A percentile compares a stretch with the other conserved stretches of the same genome.
Evolutionary conservation across 2,329 filamentous ascomycete species (phyloP).

Genomic region (Botrytis tulipae): DNA sequence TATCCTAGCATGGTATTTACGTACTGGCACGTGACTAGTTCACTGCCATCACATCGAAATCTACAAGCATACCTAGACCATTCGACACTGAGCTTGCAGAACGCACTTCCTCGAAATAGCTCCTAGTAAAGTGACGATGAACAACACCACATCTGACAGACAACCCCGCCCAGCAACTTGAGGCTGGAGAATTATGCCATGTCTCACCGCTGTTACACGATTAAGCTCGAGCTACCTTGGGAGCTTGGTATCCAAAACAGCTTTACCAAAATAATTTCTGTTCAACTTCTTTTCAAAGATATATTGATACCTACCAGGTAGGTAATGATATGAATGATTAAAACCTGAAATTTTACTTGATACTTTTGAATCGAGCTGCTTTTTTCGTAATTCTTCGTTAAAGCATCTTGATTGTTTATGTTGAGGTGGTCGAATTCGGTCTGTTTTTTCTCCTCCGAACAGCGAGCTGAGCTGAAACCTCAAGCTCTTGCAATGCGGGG

Average conservation of each 20-base stretch:
- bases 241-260: no score
- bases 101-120: not conserved
- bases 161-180: not conserved
- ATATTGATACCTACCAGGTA: no score
- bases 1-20: not conserved
- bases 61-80: not conserved
- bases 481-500: not conserved
- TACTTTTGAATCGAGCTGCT: not conserved
- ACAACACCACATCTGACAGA: not conserved
- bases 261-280: not conserved
- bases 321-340: not conserved
- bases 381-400: not conserved
- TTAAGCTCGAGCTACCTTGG: not conserved
- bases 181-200: not conserved
- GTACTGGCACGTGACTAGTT: not conserved
- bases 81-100: not conserved
- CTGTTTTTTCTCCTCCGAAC: not conserved
- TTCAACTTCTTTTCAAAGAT: not conserved
- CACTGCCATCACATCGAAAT: not conserved
- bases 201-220: not conserved
- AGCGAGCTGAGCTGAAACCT: conserved; percentile 4
- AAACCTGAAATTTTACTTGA: not conserved
- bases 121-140: not conserved
- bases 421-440: not conserved
- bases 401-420: not conserved